Conservation (phyloP, 2,329 filamentous ascomycete species). For the Drechmeria coniospora region DNA sequence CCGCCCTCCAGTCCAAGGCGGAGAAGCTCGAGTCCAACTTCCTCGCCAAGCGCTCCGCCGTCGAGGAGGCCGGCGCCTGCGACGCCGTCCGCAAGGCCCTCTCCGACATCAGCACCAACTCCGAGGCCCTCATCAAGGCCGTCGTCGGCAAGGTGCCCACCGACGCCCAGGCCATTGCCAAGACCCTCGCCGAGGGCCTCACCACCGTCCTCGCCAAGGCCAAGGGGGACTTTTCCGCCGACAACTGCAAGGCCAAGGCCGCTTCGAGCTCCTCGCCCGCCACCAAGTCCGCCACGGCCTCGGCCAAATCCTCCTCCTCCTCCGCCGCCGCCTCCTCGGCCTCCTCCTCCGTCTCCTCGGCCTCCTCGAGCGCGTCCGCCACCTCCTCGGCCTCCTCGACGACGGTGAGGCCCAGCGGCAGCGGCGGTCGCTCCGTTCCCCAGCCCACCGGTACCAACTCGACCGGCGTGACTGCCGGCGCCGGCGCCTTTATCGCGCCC, state of each 20-base stretch:
- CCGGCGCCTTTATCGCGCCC: slow-evolving; percentile 5
- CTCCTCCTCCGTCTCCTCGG: background rate
- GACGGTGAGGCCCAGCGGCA: background rate
- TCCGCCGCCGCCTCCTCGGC: background rate
- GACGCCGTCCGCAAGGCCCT: slow-evolving; percentile 10
- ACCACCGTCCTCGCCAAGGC: slow-evolving; percentile 9
- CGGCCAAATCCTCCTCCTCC: too few relatives aligned
- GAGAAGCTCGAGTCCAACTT: slow-evolving; percentile 11
- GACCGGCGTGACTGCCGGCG: slow-evolving; percentile 6
- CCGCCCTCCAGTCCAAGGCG: slow-evolving; percentile 11
- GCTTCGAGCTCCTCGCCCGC: slow-evolving; percentile 1
- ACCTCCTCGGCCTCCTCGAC: background rate
- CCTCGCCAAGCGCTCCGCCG: slow-evolving; percentile 11
- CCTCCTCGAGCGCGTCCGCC: background rate
- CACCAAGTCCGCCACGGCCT: background rate
- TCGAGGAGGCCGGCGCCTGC: slow-evolving; percentile 15
- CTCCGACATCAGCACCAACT: slow-evolving; percentile 9
- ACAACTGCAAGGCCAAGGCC: slow-evolving; percentile 14
- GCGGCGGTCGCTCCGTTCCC: background rate
- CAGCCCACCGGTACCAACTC: slow-evolving; percentile 2
- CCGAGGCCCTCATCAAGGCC: slow-evolving; percentile 13
- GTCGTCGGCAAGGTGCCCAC: slow-evolving; percentile 15
- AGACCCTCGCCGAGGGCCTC: slow-evolving; percentile 11
- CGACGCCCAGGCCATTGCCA: slow-evolving; percentile 13
- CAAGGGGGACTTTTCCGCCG: slow-evolving; percentile 11